Conservation (phyloP, 495 filamentous ascomycete species). For the Gamarada debralockiae region DNA sequence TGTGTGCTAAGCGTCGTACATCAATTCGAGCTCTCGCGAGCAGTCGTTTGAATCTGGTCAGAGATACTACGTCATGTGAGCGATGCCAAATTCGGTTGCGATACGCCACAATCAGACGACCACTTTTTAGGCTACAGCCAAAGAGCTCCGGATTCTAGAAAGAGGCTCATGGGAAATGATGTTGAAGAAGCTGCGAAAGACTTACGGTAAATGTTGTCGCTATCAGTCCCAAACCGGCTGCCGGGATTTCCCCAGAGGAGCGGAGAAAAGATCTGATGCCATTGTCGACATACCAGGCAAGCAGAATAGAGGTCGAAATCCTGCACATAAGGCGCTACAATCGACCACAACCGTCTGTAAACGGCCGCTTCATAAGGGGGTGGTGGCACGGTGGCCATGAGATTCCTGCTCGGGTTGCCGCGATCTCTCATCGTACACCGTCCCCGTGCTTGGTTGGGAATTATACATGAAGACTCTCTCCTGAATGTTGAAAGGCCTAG, state of each 20-base stretch:
- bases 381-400: constrained; percentile 26
- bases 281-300: constrained; percentile 52
- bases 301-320: constrained; percentile 56
- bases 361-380: constrained; percentile 59
- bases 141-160: not conserved
- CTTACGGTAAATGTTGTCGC: constrained; percentile 60
- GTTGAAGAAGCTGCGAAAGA: not conserved
- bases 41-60: constrained; percentile 59
- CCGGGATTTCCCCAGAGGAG: constrained; percentile 65
- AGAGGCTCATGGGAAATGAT: no score
- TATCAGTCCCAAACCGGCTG: constrained; percentile 58
- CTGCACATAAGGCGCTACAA: constrained; percentile 57
- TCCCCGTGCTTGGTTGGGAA: no score
- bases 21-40: constrained; percentile 49
- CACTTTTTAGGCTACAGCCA: not conserved
- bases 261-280: constrained; percentile 57
- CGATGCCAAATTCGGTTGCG: constrained; percentile 5
- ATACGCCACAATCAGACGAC: no score
- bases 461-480: no score
- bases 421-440: no score
- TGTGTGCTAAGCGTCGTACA: constrained; percentile 57
- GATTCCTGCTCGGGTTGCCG: no score
- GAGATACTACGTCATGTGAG: constrained; percentile 42
- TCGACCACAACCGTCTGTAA: constrained; percentile 54
- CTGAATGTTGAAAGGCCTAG: no score